Conservation (phyloP, 2,329 filamentous ascomycete genomes). For the Ophiocordyceps sinensis region DNA sequence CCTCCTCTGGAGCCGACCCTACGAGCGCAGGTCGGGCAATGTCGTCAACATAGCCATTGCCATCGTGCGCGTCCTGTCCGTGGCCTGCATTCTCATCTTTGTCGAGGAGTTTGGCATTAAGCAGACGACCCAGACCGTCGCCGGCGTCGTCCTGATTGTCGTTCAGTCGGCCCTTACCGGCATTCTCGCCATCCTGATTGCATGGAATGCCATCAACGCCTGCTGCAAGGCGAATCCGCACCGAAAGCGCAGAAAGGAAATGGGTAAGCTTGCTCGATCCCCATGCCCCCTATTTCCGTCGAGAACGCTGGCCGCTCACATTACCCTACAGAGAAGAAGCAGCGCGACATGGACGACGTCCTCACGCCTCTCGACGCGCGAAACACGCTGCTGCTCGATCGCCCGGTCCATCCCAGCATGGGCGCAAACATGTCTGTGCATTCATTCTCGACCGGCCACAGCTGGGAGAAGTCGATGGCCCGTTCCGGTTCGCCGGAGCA, state of each 20-base stretch:
- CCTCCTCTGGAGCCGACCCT: conserved; percentile 75
- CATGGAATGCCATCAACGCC: conserved; percentile 72
- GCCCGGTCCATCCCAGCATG: conserved; percentile 25
- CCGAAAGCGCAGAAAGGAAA: conserved; percentile 73
- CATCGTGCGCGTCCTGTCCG: conserved; percentile 74
- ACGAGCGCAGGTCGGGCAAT: conserved; percentile 73
- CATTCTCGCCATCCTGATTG: conserved; percentile 72
- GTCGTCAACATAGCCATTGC: conserved; percentile 91
- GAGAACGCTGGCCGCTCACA: background rate
- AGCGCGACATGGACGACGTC: conserved; percentile 67
- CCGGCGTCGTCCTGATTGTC: conserved; percentile 84
- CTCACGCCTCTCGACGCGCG: conserved; percentile 78
- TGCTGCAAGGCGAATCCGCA: conserved; percentile 85
- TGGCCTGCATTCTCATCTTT: conserved; percentile 80
- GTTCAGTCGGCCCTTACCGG: conserved; percentile 76
- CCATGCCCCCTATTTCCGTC: background rate
- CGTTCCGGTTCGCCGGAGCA: conserved; percentile 19
- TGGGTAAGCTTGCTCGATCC: conserved; percentile 46
- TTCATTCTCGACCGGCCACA: conserved; percentile 24
- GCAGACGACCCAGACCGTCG: conserved; percentile 87
- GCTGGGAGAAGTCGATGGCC: conserved; percentile 15
- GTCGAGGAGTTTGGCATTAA: conserved; percentile 83
- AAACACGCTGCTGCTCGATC: conserved; percentile 69
- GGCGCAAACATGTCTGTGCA: conserved; percentile 24
- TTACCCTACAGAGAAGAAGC: conserved; percentile 48